These are phyloP conservation scores for Cytospora leucostoma DNA, from an alignment of 2,329 filamentous ascomycete species.

Conservation along the genomic window DNA sequence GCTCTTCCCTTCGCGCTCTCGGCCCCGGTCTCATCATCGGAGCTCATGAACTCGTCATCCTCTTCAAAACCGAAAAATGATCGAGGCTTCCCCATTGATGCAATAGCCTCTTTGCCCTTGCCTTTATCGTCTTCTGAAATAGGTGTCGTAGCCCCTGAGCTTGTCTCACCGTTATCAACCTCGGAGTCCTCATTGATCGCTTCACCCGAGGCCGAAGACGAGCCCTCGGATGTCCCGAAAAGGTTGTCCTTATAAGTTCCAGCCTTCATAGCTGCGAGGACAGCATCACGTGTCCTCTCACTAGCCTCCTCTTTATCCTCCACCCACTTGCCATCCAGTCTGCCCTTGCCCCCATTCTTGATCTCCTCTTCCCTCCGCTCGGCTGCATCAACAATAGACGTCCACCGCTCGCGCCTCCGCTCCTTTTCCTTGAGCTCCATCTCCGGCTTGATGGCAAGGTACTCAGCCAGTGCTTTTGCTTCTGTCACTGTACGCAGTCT, in stretches of 20 bases:
- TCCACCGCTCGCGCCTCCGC: constrained; percentile 79
- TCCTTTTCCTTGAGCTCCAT: constrained; percentile 96
- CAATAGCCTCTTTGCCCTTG: constrained; percentile 32
- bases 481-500: constrained; percentile 90
- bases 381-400: constrained; percentile 81
- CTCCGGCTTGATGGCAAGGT: constrained; percentile 91
- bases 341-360: constrained; percentile 67
- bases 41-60: constrained; percentile 74
- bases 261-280: constrained; percentile 68
- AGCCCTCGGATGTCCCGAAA: constrained; percentile 53
- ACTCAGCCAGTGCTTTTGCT: constrained; percentile 92
- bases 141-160: constrained; percentile 53
- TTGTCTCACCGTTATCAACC: constrained; percentile 40
- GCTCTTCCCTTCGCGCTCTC: constrained; percentile 30
- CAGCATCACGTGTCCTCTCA: constrained; percentile 78
- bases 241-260: constrained; percentile 64
- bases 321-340: constrained; percentile 88
- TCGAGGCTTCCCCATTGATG: constrained; percentile 36
- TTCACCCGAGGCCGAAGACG: constrained; percentile 40
- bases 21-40: constrained; percentile 59
- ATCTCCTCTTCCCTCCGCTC: constrained; percentile 85
- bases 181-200: constrained; percentile 38
- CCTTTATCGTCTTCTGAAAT: constrained; percentile 44
- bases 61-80: constrained; percentile 78
- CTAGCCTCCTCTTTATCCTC: constrained; percentile 90